Conservation (phyloP, 257 asterid species). For the Oldenlandia corymbosa region DNA sequence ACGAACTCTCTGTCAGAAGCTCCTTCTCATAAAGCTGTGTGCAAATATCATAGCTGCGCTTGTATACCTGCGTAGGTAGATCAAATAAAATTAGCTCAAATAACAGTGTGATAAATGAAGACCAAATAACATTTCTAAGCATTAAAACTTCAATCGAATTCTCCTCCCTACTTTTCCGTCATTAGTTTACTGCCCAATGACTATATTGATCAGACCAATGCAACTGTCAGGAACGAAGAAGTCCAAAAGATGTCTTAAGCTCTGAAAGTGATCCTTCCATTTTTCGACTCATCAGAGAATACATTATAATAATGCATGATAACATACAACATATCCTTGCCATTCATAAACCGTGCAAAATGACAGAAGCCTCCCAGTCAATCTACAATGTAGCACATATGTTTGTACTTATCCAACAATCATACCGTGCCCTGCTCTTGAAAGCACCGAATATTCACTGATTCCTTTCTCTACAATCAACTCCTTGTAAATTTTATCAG, state of each 20-base stretch:
- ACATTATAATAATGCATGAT: too few relatives aligned
- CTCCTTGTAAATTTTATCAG: neutral
- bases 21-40: conserved; percentile 87
- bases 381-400: neutral
- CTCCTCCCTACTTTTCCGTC: neutral
- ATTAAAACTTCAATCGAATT: neutral
- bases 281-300: too few relatives aligned
- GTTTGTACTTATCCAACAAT: neutral
- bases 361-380: neutral
- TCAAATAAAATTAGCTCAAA: neutral
- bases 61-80: conserved; percentile 59
- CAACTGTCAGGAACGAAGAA: neutral
- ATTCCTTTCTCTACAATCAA: neutral
- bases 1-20: conserved; percentile 79
- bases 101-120: neutral
- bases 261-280: too few relatives aligned
- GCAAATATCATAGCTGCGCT: conserved; percentile 84
- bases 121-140: neutral
- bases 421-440: neutral
- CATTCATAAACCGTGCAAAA: neutral
- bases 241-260: neutral
- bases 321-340: neutral
- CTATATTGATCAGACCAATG: too few relatives aligned
- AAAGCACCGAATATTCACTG: neutral
- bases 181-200: neutral